Evolutionary conservation across 2,329 filamentous ascomycete genomes (phyloP).

Genomic region (Talaromyces sp.): DNA sequence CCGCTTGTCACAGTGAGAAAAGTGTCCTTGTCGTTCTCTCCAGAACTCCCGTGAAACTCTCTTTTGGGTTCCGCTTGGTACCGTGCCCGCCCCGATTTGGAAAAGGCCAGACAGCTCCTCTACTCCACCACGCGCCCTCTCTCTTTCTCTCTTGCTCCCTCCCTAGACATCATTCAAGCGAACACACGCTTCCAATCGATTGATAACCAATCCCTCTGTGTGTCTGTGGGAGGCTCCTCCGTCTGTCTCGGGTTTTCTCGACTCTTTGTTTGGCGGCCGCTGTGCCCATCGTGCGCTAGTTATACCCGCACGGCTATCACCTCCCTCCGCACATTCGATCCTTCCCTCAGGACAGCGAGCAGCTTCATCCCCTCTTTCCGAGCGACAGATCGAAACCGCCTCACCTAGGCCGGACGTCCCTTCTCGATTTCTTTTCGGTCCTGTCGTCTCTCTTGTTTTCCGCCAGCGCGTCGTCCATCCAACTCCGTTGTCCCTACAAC

Average conservation of each 20-base stretch:
- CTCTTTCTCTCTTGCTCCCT: background rate
- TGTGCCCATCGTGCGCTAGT: background rate
- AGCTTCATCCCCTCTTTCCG: conserved; percentile 9
- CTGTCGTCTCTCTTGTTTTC: background rate
- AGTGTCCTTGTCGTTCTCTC: conserved; percentile 24
- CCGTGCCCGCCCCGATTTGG: conserved; percentile 10
- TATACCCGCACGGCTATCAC: background rate
- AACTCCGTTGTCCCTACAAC: background rate
- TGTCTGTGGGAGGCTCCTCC: conserved; percentile 15
- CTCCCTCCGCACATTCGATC: conserved; percentile 16
- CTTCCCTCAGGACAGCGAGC: conserved; percentile 14
- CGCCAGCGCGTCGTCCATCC: background rate
- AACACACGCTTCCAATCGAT: background rate
- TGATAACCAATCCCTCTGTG: conserved; percentile 7
- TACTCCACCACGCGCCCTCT: conserved; percentile 6
- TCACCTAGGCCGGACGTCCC: background rate
- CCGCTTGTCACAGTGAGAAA: conserved; percentile 17
- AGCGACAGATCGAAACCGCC: background rate
- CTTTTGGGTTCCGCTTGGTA: conserved; percentile 12
- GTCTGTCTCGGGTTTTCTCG: conserved; percentile 15
- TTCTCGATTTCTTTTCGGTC: background rate
- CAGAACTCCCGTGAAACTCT: conserved; percentile 3
- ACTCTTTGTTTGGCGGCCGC: background rate
- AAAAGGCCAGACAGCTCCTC: conserved; percentile 12
- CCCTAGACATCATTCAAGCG: background rate